Evolutionary conservation across 768 basidiomycete genomes (phyloP), one percentile per base, ranked within the genome.

Genomic region (Phlebiopsis flavidoalba): DNA sequence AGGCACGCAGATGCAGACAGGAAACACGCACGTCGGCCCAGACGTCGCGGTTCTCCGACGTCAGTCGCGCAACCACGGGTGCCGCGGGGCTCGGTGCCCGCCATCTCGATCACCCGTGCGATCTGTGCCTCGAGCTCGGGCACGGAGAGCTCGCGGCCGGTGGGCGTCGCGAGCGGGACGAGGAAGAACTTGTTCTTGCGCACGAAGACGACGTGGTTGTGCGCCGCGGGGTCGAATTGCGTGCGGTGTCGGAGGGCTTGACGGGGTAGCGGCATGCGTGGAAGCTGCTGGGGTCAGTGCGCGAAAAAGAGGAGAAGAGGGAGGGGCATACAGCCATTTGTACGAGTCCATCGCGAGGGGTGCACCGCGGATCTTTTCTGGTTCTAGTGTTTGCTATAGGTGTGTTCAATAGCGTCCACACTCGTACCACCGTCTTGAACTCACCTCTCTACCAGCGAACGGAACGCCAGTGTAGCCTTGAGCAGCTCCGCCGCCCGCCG

Each of bases 301-400:
- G 14, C 51, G 8, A 10, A 8, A 12, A 36, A 1, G 22, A 53
- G 21, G 12, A 10, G 1, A 37, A 24, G 19, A 40, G 46, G 48
- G 49, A 22, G 26, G 19, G 17, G 75, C 86, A 74, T 66, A 88
- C 80, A 98, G 80, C 88, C 94, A 96, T 72, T 94, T 88, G 82
- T 96, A 97, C n/a, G 93, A 93, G 0, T 78, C 79, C 93, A 96
- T 97, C 74, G 89, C 89, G 8, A 98, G 78, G 1, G 97, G 94
- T 15, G 77, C 77, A 22, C 83, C 86, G 59, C 83, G 82, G 22
- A 89, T 82, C 73, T 85, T 94, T 68, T 99, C 96, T 0, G 96
- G 95, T 72, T 93, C 93, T 22, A 98, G 81, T 81, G 77, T 61
- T 88, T 82, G 63, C 67, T 67, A 35, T n/a, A 17, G 5, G 35